Evolutionary conservation across 2,329 filamentous ascomycete species (phyloP).

Genomic region (Karstenula rhodostoma): DNA sequence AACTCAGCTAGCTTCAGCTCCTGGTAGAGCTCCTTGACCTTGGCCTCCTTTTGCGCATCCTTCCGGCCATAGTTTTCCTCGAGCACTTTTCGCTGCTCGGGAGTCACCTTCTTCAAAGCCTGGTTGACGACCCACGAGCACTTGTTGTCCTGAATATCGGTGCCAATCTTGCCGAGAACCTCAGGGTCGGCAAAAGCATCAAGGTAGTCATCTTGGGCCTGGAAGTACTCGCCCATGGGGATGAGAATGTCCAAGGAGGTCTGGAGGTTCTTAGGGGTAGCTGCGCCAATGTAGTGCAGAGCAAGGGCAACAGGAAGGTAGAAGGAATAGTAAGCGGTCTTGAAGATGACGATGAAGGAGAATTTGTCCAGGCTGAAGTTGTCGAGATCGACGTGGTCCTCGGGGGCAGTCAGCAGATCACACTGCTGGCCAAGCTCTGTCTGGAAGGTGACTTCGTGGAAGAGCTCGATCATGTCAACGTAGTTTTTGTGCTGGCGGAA

Average conservation of each 20-base stretch:
- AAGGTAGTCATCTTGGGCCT: constrained; percentile 98
- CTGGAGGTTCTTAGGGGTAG: constrained; percentile 87
- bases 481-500: constrained; percentile 90
- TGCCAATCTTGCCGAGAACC: constrained; percentile 97
- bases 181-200: constrained; percentile 95
- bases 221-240: constrained; percentile 98
- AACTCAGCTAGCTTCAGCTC: constrained; percentile 84
- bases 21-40: constrained; percentile 87
- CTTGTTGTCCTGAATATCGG: constrained; percentile 99
- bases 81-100: constrained; percentile 86
- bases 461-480: constrained; percentile 90
- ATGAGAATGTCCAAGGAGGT: constrained; percentile 92
- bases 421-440: constrained; percentile 95
- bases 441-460: constrained; percentile 93
- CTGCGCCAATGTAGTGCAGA: constrained; percentile 83
- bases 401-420: constrained; percentile 93
- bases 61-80: constrained; percentile 96
- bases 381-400: constrained; percentile 89
- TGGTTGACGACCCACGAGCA: constrained; percentile 99
- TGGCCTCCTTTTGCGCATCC: constrained; percentile 80
- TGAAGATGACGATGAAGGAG: constrained; percentile 98
- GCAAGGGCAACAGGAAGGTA: constrained; percentile 95
- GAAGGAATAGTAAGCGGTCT: constrained; percentile 99
- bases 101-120: constrained; percentile 79
- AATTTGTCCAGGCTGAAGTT: constrained; percentile 98